Conservation (phyloP, 805 yeast genomes). For the Kuraishia molischiana region DNA sequence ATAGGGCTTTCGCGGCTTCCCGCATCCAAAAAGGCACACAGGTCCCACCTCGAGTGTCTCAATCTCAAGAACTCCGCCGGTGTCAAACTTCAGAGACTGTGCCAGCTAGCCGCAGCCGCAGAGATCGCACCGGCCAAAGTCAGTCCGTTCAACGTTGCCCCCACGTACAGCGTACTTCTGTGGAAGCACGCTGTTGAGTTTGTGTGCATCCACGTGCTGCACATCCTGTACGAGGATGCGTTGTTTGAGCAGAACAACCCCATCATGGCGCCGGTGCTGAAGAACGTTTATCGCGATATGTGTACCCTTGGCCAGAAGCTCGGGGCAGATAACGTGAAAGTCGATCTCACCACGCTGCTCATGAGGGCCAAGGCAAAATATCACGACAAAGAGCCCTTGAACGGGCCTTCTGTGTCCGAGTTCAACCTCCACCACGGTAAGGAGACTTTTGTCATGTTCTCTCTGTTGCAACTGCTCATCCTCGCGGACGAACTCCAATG, state of each 20-base stretch:
- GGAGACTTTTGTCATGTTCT: not conserved
- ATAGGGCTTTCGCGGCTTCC: not conserved
- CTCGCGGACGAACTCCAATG: not conserved
- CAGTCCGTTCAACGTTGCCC: not conserved
- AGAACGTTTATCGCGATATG: not conserved
- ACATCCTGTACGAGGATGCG: not conserved
- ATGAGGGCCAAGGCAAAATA: not conserved
- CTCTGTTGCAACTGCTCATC: constrained; percentile 1
- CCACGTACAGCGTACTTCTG: not conserved
- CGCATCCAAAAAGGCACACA: not conserved
- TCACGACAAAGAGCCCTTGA: not conserved
- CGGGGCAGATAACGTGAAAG: not conserved
- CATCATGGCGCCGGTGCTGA: not conserved
- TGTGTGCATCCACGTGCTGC: not conserved
- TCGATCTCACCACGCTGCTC: not conserved
- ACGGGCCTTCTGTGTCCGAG: not conserved
- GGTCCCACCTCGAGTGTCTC: not conserved
- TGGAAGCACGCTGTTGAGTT: not conserved
- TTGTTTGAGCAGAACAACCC: not conserved
- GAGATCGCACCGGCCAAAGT: not conserved
- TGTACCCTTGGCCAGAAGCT: not conserved
- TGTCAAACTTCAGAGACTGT: not conserved
- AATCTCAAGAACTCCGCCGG: not conserved
- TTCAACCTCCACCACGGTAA: not conserved
- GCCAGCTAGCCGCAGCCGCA: not conserved